These are phyloP conservation scores for Mycena capillaripes DNA, from an alignment of 768 basidiomycete genomes.

Conservation along the genomic window DNA sequence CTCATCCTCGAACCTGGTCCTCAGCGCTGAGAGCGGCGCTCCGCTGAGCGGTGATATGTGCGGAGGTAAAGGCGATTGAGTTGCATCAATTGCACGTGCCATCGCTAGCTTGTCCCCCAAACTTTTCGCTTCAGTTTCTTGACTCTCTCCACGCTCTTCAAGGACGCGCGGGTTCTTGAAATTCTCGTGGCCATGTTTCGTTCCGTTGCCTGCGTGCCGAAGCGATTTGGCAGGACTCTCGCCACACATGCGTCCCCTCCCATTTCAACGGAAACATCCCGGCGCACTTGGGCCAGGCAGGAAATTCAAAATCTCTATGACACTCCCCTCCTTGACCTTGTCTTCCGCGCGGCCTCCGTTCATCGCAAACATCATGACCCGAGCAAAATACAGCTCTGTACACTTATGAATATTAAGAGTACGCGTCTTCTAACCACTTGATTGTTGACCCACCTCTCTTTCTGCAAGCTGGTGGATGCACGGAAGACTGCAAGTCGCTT, in stretches of 20 bases:
- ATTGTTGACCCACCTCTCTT: constrained; percentile 41
- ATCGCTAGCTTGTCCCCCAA: too few species aligned
- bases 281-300: constrained; percentile 79
- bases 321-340: constrained; percentile 87
- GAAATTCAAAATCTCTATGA: constrained; percentile 93
- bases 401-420: constrained; percentile 99
- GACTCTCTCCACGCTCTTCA: too few species aligned
- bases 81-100: too few species aligned
- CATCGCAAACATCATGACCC: constrained; percentile 93
- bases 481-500: constrained; percentile 88
- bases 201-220: constrained; percentile 43
- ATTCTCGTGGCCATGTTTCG: constrained; percentile 55
- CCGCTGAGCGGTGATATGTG: too few species aligned
- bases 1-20: too few species aligned
- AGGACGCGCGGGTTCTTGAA: neutral
- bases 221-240: constrained; percentile 61
- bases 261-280: constrained; percentile 48
- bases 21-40: too few species aligned
- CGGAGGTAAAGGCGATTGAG: too few species aligned
- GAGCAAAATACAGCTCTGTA: constrained; percentile 93
- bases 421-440: constrained; percentile 43
- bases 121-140: too few species aligned
- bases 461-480: constrained; percentile 88
- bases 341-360: constrained; percentile 87
- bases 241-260: constrained; percentile 70